Evolutionary conservation across 2,329 filamentous ascomycete genomes (phyloP).

Genomic region (Colletotrichum falcatum): DNA sequence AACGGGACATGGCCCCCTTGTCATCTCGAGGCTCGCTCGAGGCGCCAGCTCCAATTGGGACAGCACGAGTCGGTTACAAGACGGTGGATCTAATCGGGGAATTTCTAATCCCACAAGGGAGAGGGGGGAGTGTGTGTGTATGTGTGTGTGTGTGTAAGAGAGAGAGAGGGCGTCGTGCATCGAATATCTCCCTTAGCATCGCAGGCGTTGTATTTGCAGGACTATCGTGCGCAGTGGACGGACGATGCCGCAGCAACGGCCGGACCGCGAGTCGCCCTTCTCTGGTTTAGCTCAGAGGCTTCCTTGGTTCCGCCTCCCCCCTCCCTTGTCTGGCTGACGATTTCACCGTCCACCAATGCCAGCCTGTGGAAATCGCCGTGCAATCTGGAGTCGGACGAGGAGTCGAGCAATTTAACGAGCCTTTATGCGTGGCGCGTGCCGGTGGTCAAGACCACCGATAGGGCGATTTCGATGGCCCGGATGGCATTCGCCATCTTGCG

Average conservation of each 20-base stretch:
- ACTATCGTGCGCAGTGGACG: background rate
- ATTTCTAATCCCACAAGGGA: conserved; percentile 22
- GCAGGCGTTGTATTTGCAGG: background rate
- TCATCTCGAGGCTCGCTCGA: conserved; percentile 20
- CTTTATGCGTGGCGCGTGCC: background rate
- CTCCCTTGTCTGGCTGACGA: background rate
- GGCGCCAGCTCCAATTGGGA: background rate
- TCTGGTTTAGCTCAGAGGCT: background rate
- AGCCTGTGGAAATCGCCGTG: background rate
- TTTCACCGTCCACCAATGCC: background rate
- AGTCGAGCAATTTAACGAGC: background rate
- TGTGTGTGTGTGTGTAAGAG: too few species aligned
- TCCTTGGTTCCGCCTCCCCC: background rate
- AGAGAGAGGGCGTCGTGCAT: too few species aligned
- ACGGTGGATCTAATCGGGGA: conserved; percentile 32
- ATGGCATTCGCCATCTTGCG: background rate
- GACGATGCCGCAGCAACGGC: conserved; percentile 4
- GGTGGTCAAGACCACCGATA: background rate
- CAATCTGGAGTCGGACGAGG: too few species aligned
- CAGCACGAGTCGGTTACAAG: background rate
- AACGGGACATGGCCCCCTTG: conserved; percentile 29
- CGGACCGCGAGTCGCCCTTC: background rate
- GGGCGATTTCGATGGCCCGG: background rate
- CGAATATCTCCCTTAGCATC: conserved; percentile 26
- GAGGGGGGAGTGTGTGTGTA: too few species aligned